A percentile compares a stretch with the other conserved stretches of the same genome.
These are phyloP conservation scores for Ganoderma resinaceum DNA, from an alignment of 1,284 basidiomycete genomes.

Conservation along the genomic window DNA sequence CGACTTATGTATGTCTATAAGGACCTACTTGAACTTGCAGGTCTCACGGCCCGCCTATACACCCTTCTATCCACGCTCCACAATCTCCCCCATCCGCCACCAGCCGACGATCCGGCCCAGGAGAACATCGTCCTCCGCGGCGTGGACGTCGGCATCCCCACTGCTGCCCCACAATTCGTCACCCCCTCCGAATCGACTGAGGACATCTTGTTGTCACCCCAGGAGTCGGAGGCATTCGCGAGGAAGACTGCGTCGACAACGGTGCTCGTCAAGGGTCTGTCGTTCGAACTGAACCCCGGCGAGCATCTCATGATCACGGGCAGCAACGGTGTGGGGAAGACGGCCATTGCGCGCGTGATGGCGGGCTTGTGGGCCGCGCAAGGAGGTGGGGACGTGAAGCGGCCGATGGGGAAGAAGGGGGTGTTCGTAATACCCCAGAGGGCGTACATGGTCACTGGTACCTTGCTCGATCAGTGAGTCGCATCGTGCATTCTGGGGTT, in stretches of 20 bases:
- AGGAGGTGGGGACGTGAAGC: conserved; percentile 50
- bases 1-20: conserved; percentile 93
- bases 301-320: conserved; percentile 96
- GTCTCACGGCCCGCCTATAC: conserved; percentile 91
- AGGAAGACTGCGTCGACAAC: conserved; percentile 32
- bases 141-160: conserved; percentile 76
- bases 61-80: conserved; percentile 89
- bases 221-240: conserved; percentile 41
- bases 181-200: conserved; percentile 19
- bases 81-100: conserved; percentile 55
- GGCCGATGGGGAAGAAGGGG: conserved; percentile 55
- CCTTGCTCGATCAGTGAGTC: conserved; percentile 84
- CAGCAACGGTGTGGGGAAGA: conserved; percentile 94
- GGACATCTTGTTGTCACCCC: conserved; percentile 29
- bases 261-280: conserved; percentile 78
- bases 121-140: conserved; percentile 58
- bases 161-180: conserved; percentile 48
- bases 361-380: conserved; percentile 87
- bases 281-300: conserved; percentile 74
- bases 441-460: conserved; percentile 90
- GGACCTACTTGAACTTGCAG: conserved; percentile 92
- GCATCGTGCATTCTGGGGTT: background rate
- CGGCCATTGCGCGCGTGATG: conserved; percentile 89
- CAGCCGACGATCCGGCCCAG: conserved; percentile 47
- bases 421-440: conserved; percentile 94